Base-by-base conservation (phyloP, 1,284 basidiomycete genomes). In the Coniferiporia weirii region DNA sequence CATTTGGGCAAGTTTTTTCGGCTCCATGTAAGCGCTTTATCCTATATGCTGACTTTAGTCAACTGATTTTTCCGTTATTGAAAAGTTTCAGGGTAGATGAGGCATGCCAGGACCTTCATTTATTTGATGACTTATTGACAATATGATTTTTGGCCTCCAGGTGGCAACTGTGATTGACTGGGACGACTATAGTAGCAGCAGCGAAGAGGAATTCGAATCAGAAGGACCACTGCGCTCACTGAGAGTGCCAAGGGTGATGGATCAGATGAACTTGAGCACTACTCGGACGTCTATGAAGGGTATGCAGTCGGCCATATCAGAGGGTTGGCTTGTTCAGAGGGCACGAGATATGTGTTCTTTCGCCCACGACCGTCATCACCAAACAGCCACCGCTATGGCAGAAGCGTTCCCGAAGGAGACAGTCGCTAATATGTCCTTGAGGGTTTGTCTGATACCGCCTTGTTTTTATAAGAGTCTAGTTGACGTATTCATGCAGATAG, bases 321-420 rank as follows among this genome's bases (percentile, higher is more conserved):
- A 88, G 67, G 86, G 86, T 1, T 88, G 85, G 85, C 73, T 88
- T 3, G 79, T 86, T 12, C 83, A 86, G 63, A 72, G 83, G 49
- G 86, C 84, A 1, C 74, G 86, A 32, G 86, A 88, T 64, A 86
- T 87, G 84, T 87, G 85, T 69, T 83, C 79, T 63, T 88, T 87
- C 70, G 75, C 84, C 3, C 86, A 89, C 68, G 85, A 88, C 66
- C 74, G 85, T 51, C 88, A 87, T 70, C 78, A 85, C 8, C 85
- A 87, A 68, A 84, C 85, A 15, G 83, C 82, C 8, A 80, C 83
- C 65, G 77, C 76, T 1, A 83, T 86, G 68, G 80, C 78, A 0
- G 75, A 78, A 48, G 70, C 69, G 2, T 72, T 87, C 12, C 73
- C 83, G 0, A 70, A 73, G 44, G 78, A 78, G n/a, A 69, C 73